Base-by-base conservation (phyloP, 306 rosid genomes). In the Glycine tomentella region DNA sequence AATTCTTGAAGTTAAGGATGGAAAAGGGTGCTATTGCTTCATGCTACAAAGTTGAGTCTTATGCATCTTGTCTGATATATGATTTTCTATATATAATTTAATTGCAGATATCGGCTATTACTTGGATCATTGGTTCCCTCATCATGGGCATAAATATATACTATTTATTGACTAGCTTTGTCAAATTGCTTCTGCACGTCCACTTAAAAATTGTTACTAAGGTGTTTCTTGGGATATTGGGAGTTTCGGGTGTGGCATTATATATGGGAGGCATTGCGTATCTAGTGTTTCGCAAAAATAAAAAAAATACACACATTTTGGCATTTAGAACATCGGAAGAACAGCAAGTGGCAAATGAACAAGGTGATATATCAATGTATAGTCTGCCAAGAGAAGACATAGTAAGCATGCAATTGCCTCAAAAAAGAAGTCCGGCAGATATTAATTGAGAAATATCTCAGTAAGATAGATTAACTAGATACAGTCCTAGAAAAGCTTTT, bases 381-480 rank as follows among this genome's bases (percentile, higher is more conserved):
- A 25, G 69, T 59, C 84, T 84, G 14, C 90, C 88, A 4, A 88
- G 90, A 74, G 97, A 91, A 78, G 93, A 90, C 81, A 88, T 88
- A 52, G 87, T 78, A 16, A 90, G 89, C 90, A 93, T 88, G 97
- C 97, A 93, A 77, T 87, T 93, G 75, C 97, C 97, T 67, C 85
- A 88, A 40, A 91, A 87, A 82, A 83, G 87, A 40, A 57, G 73
- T 7, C 44, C 70, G 6, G 69, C 68, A 55, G 89, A 84, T 62
- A 7, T 88, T 38, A 83, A 87, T 81, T 90, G 44, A 86, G 66
- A 69, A 69, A 44, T 75, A 20, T 42, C 14, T 55, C 48, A n/a
- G n/a, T 57, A 20, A 46, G 62, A 15, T 16, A 62, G 38, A 53
- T 25, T 25, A 62, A 59, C 40, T 70, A 69, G 50, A 17, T 62